A percentile compares a stretch with the other conserved stretches of the same genome.
phyloP scores from a whole-genome alignment of 1,284 basidiomycete species.

The Coniferiporia weirii region DNA sequence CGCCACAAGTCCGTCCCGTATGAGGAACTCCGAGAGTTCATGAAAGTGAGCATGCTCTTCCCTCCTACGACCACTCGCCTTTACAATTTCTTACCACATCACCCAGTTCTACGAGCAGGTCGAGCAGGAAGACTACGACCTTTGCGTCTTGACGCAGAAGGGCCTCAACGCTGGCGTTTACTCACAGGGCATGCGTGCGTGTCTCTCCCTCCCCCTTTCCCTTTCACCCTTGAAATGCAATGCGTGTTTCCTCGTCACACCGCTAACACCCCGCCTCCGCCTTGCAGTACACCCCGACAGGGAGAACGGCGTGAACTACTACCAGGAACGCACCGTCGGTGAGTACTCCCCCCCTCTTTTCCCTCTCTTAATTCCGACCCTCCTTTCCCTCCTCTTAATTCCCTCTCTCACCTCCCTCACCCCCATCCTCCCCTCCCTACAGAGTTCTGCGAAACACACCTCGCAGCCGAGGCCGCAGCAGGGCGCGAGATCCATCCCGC shows the following conservation, averaged over 20 bases:
- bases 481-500: constrained; percentile 24
- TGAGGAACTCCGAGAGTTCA: constrained; percentile 22
- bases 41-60: constrained; percentile 14
- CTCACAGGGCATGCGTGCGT: constrained; percentile 20
- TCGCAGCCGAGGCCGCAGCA: constrained; percentile 20
- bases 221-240: neutral
- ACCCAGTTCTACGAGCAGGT: constrained; percentile 22
- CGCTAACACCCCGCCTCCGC: neutral
- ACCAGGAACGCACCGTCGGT: constrained; percentile 22
- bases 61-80: constrained; percentile 3
- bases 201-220: neutral
- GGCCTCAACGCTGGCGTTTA: constrained; percentile 26
- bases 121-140: constrained; percentile 24
- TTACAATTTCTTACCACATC: neutral
- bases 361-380: neutral
- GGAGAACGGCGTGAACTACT: constrained; percentile 24
- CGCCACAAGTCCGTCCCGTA: constrained; percentile 21
- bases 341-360: no score
- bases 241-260: no score
- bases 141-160: constrained; percentile 23
- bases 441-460: constrained; percentile 19
- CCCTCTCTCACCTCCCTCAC: neutral
- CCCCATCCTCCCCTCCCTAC: neutral
- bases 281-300: constrained; percentile 22
- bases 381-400: neutral